Evolutionary conservation across 257 asterid genomes (phyloP).

Genomic region (Eucommia ulmoides): DNA sequence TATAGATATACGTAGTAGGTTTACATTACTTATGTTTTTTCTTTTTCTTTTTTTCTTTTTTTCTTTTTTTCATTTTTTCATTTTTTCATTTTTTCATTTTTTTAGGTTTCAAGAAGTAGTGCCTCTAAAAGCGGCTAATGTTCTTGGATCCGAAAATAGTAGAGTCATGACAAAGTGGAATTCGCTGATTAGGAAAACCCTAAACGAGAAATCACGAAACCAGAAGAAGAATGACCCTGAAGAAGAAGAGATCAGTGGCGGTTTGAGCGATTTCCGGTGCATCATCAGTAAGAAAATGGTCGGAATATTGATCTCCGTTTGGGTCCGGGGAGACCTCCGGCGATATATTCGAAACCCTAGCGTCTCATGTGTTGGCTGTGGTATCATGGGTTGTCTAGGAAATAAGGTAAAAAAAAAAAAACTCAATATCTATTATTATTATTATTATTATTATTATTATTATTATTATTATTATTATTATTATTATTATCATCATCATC

Average conservation of each 20-base stretch:
- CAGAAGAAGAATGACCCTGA: neutral
- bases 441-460: too few relatives aligned
- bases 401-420: slow-evolving; percentile 58
- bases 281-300: slow-evolving; percentile 63
- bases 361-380: slow-evolving; percentile 63
- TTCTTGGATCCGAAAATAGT: slow-evolving; percentile 34
- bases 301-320: slow-evolving; percentile 47
- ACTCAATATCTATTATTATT: too few relatives aligned
- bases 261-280: slow-evolving; percentile 28
- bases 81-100: neutral
- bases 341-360: slow-evolving; percentile 30
- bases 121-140: slow-evolving; percentile 35
- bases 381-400: slow-evolving; percentile 55
- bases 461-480: too few relatives aligned
- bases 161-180: slow-evolving; percentile 34
- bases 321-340: slow-evolving; percentile 43
- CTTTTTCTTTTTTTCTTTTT: neutral
- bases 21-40: too few relatives aligned
- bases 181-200: slow-evolving; percentile 30
- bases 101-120: slow-evolving; percentile 64
- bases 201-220: slow-evolving; percentile 16
- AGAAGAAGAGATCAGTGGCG: neutral
- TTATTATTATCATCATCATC: too few relatives aligned
- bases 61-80: neutral
- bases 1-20: too few relatives aligned